Base-by-base conservation (phyloP, 768 basidiomycete species). In the Agrocybe chaxingu region DNA sequence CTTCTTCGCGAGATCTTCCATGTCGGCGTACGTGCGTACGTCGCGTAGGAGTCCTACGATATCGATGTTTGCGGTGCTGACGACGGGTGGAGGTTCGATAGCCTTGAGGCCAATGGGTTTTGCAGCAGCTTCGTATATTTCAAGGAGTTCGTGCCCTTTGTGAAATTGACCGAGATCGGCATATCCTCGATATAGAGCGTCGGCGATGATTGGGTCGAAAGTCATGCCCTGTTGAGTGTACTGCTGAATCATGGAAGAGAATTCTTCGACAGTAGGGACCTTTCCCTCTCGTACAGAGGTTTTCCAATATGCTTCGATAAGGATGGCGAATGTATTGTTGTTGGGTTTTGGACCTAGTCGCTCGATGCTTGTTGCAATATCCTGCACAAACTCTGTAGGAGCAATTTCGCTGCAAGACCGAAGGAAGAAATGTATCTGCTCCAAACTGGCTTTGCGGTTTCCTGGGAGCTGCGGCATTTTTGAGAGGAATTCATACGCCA, bases 401-500 rank as follows among this genome's bases (percentile, higher is more conserved):
- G 62, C 58, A n/a, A 66, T 58, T 33, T 65, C 56, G 8, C 61
- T 57, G 53, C 67, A 72, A 9, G 66, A 64, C 34, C 76, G 68
- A 33, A 87, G 66, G 53, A 84, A 74, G 8, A 73, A 52, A 53
- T 85, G 78, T 69, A 81, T 82, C 50, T 83, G 81, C 16, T 76
- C 68, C 34, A 76, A 64, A 18, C 75, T 73, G 0, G 83, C 82
- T 4, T 61, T 62, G 39, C 75, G 54, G 33, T 72, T 59, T 2
- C 76, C 77, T 3, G 81, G 71, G 44, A 75, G 76, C 19, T 65
- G 65, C 10, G 77, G 70, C 75, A 87, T 83, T n/a, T 68, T 68
- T 39, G 57, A 58, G 2, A 89, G 65, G 78, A 85, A 84, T 18
- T 71, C 64, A 24, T 73, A 59, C 35, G 79, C 73, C 9, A 75